Evolutionary conservation across 495 filamentous ascomycete genomes (phyloP).

Genomic region (Neurospora hispaniola): DNA sequence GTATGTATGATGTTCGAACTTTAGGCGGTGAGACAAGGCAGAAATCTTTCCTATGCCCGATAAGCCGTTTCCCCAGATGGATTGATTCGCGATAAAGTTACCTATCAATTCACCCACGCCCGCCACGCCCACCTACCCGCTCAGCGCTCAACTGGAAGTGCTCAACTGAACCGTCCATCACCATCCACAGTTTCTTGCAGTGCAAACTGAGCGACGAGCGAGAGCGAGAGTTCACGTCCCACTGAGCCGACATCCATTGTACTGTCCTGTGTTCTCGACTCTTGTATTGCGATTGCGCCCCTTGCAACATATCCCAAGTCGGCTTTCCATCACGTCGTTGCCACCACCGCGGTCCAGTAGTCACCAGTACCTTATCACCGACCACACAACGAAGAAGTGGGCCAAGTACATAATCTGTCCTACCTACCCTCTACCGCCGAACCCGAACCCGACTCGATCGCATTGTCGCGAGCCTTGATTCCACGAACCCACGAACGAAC

Average conservation of each 20-base stretch:
- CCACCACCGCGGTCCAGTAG: too few species aligned
- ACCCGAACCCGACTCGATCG: background rate
- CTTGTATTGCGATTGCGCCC: background rate
- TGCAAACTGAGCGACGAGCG: background rate
- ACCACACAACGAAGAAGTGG: too few species aligned
- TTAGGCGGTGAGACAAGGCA: conserved; percentile 17
- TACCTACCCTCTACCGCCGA: background rate
- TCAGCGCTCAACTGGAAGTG: background rate
- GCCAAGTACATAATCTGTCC: background rate
- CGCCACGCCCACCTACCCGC: background rate
- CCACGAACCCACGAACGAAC: background rate
- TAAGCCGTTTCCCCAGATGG: conserved; percentile 1
- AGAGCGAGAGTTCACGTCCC: background rate
- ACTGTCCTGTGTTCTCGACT: background rate
- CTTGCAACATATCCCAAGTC: too few species aligned
- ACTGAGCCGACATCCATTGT: background rate
- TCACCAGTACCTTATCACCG: too few species aligned
- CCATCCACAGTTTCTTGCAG: background rate
- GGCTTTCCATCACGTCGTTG: too few species aligned
- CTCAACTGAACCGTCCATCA: background rate
- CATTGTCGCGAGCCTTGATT: background rate
- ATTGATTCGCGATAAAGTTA: background rate
- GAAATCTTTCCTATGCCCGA: conserved; percentile 17
- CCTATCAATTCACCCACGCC: background rate
- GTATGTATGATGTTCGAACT: background rate